A percentile compares a stretch with the other conserved stretches of the same genome.
Conservation (phyloP, 768 basidiomycete genomes). For the Termitomyces sp. region DNA sequence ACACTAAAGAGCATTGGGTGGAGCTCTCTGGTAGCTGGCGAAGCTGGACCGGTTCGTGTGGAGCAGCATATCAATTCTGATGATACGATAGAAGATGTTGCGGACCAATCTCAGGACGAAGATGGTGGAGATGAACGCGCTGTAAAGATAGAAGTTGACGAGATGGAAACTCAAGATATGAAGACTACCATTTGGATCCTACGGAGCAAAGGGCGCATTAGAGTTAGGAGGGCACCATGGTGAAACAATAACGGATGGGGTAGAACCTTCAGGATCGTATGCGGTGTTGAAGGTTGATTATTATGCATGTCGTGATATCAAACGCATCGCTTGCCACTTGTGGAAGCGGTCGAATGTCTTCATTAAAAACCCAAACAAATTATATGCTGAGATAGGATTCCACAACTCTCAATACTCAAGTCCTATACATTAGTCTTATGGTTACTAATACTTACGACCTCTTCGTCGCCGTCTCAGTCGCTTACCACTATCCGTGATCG, state of each 20-base stretch:
- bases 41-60: neutral
- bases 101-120: conserved; percentile 7
- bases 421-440: too few species aligned
- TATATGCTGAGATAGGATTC: too few species aligned
- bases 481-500: too few species aligned
- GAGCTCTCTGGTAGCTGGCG: conserved; percentile 41
- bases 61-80: conserved; percentile 9
- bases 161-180: conserved; percentile 8
- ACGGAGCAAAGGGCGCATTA: conserved; percentile 33
- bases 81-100: conserved; percentile 12
- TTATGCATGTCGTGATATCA: neutral
- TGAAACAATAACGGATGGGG: neutral
- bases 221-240: conserved; percentile 40
- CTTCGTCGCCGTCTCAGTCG: too few species aligned
- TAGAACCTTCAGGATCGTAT: neutral
- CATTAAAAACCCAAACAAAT: neutral
- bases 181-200: conserved; percentile 36
- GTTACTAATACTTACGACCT: too few species aligned
- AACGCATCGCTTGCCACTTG: neutral
- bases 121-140: neutral
- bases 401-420: too few species aligned
- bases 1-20: conserved; percentile 41
- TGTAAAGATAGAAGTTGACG: neutral
- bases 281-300: neutral
- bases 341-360: neutral